Conservation (phyloP, 1,284 basidiomycete species). For the Rhodotorula mucilaginosa region DNA sequence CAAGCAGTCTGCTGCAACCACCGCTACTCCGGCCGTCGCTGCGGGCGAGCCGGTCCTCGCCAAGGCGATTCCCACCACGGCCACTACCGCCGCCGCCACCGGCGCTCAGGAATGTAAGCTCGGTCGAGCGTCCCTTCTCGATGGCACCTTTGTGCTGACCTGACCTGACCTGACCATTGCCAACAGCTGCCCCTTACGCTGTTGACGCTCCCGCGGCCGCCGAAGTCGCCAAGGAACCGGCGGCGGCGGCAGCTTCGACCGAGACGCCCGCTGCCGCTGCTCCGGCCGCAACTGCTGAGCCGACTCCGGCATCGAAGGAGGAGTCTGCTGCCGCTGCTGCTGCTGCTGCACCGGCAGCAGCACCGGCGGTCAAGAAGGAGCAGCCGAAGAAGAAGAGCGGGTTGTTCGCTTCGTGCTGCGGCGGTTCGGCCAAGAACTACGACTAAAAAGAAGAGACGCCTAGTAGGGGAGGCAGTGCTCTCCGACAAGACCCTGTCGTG, state of each 20-base stretch:
- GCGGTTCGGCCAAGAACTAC: constrained; percentile 29
- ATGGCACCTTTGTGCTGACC: neutral
- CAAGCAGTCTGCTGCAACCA: constrained; percentile 8
- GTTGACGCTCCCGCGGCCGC: constrained; percentile 5
- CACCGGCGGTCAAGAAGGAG: constrained; percentile 1
- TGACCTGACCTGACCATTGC: neutral
- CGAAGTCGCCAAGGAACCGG: constrained; percentile 1
- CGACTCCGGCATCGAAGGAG: neutral
- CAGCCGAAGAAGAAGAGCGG: constrained; percentile 35
- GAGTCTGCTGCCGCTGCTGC: neutral
- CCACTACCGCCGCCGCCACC: no score
- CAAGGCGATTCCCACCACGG: constrained; percentile 25
- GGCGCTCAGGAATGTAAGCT: constrained; percentile 4
- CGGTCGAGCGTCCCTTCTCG: neutral
- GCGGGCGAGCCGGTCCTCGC: constrained; percentile 26
- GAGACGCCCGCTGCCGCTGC: neutral
- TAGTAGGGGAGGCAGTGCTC: no score
- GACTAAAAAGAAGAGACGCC: constrained; percentile 3
- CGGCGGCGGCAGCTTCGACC: neutral
- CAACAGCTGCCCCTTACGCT: constrained; percentile 12
- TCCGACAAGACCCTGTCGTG: no score
- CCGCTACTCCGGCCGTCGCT: neutral
- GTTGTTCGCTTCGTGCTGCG: constrained; percentile 32
- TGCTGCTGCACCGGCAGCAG: neutral
- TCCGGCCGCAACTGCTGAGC: neutral